Evolutionary conservation across 768 basidiomycete genomes (phyloP).

Genomic region (Trametes coccinea): DNA sequence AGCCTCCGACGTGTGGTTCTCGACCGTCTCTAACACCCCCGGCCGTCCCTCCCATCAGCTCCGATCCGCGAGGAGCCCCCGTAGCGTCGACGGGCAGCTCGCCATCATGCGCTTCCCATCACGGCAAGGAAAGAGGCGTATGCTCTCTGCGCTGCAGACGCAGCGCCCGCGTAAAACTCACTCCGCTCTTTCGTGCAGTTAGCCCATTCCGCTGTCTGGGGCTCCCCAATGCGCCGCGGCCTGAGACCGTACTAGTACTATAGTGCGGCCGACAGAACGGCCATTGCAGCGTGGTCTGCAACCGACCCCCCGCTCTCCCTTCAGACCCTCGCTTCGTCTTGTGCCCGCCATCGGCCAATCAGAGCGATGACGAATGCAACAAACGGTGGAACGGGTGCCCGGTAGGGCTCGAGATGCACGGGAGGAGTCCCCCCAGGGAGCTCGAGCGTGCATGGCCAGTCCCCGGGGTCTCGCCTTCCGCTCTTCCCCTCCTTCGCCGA

Average conservation of each 20-base stretch:
- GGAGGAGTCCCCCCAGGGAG: neutral
- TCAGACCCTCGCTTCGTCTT: neutral
- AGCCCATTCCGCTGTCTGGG: neutral
- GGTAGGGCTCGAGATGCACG: neutral
- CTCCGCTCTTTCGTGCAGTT: neutral
- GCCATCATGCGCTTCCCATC: constrained; percentile 1
- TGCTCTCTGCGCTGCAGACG: too few species aligned
- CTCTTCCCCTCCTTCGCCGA: constrained; percentile 9
- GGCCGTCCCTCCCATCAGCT: neutral
- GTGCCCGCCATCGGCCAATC: neutral
- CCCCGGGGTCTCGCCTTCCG: constrained; percentile 12
- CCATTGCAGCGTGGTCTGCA: neutral
- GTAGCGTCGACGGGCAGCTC: neutral
- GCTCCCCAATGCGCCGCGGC: too few species aligned
- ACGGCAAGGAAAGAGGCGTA: neutral
- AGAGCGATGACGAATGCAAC: neutral
- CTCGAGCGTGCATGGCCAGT: constrained; percentile 1
- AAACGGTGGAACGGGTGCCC: constrained; percentile 11
- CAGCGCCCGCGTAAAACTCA: neutral
- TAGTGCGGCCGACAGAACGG: neutral
- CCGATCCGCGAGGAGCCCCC: neutral
- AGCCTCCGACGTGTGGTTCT: constrained; percentile 4
- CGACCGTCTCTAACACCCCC: neutral
- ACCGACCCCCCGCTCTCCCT: neutral
- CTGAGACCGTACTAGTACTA: too few species aligned